Base-by-base conservation (phyloP, 352 stramenopile species). In the Phytophthora uliginosa region DNA sequence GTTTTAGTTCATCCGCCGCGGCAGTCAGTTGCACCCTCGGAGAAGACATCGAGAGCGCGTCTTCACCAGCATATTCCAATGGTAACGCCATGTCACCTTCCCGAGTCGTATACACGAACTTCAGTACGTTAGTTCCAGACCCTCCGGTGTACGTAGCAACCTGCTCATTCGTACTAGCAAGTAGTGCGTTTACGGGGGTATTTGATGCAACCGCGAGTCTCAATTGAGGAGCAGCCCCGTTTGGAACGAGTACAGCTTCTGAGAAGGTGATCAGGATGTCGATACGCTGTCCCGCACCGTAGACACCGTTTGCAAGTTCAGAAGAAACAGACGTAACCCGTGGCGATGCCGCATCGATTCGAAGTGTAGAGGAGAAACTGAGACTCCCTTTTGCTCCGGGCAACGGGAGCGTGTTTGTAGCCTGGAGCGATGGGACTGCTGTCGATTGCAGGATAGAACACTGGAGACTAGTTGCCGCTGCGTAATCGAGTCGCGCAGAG, bases 261-360 rank as follows among this genome's bases (percentile, higher is more conserved):
- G 85, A 90, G 66, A 96, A 96, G 1, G 76, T 76, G 26, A 93
- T 65, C 0, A 58, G 31, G 3, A 96, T 68, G 26, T 85, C 69
- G 18, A 96, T 75, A 3, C 80, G 38, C 40, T 96, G 82, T 0
- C 87, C 83, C 20, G 77, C 84, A 18, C 84, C 85, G 31, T 92
- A 95, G 7, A 93, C 66, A 0, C 79, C 82, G 26, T 91, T 91
- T 3, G 57, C 8, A 2, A 85, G 34, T 0, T 61, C 54, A 0
- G 84, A 91, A 0, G 86, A 83, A 3, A 93, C 83, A 1, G 84
- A 91, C 0, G 73, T 60, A 18, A 93, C 54, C 7, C 75, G 74
- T 5, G 86, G 83, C 12, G 84, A 77, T 3, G 69, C 59, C 0
- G 76, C 61, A 58, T 93, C 83, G 12, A 95, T 71, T 52, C 67